Evolutionary conservation across 352 stramenopile genomes (phyloP).

Genomic region (Phytophthora kernoviae): DNA sequence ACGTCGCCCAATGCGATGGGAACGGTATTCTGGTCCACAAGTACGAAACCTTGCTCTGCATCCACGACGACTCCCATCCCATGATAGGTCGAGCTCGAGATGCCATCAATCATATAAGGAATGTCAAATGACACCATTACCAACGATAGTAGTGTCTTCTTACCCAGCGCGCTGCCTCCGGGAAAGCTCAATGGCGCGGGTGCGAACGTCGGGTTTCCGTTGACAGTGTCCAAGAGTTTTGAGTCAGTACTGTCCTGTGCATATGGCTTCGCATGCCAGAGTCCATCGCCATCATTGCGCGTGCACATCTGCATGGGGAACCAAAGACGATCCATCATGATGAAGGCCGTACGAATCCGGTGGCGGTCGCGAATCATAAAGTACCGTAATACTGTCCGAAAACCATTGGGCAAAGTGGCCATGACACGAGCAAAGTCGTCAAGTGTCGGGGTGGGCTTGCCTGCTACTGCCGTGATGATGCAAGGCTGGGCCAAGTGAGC

Average conservation of each 20-base stretch:
- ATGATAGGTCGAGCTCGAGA: conserved; percentile 89
- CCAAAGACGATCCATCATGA: conserved; percentile 91
- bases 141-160: conserved; percentile 77
- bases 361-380: conserved; percentile 89
- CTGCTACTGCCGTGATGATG: conserved; percentile 88
- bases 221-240: conserved; percentile 24
- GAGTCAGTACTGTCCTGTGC: conserved; percentile 22
- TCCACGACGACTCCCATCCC: conserved; percentile 92
- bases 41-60: conserved; percentile 79
- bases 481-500: conserved; percentile 82
- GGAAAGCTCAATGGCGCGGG: conserved; percentile 73
- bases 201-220: conserved; percentile 57
- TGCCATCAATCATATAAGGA: conserved; percentile 92
- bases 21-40: conserved; percentile 93
- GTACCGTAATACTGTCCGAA: conserved; percentile 84
- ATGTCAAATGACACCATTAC: conserved; percentile 94
- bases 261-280: conserved; percentile 65
- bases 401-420: conserved; percentile 72
- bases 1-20: conserved; percentile 87
- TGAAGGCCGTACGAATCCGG: conserved; percentile 83
- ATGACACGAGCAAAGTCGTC: conserved; percentile 85
- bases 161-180: conserved; percentile 63
- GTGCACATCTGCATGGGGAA: conserved; percentile 86
- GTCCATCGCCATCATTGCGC: conserved; percentile 71
- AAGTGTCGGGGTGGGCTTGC: conserved; percentile 78